These are phyloP conservation scores for Aspergillus panamensis DNA, from an alignment of 495 filamentous ascomycete species.

Conservation along the genomic window DNA sequence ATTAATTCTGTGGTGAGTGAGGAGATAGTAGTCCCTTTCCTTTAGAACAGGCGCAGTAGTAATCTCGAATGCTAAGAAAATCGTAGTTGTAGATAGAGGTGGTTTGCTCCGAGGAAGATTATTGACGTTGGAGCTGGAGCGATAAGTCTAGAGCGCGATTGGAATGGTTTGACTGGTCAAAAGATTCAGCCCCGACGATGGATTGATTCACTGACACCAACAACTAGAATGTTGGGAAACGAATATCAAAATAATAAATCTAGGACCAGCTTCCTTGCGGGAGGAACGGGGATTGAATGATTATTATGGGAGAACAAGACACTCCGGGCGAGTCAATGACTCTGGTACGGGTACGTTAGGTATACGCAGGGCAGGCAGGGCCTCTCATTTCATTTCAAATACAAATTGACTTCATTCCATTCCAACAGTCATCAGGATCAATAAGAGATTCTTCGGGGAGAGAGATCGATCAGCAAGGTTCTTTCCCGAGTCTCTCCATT, in stretches of 20 bases:
- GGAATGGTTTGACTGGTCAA: neutral
- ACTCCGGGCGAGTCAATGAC: no score
- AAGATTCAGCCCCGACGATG: no score
- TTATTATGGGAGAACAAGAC: no score
- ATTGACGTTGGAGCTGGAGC: neutral
- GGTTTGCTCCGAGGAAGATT: constrained; percentile 1
- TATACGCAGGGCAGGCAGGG: no score
- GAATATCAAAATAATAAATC: no score
- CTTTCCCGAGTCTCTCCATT: constrained; percentile 19
- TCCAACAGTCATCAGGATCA: constrained; percentile 22
- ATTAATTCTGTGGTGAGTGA: neutral
- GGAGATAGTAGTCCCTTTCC: neutral
- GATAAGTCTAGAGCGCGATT: constrained; percentile 3
- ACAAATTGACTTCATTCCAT: neutral
- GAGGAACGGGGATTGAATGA: no score
- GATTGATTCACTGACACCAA: no score
- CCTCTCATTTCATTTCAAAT: no score
- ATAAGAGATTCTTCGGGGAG: constrained; percentile 19
- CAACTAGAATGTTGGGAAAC: no score
- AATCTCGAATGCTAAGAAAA: neutral
- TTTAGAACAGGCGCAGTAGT: neutral
- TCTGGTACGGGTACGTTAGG: no score
- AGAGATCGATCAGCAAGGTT: constrained; percentile 17
- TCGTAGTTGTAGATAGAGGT: neutral
- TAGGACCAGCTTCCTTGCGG: no score